Base-by-base conservation (phyloP, 768 basidiomycete species). In the Solioccasus polychromus region DNA sequence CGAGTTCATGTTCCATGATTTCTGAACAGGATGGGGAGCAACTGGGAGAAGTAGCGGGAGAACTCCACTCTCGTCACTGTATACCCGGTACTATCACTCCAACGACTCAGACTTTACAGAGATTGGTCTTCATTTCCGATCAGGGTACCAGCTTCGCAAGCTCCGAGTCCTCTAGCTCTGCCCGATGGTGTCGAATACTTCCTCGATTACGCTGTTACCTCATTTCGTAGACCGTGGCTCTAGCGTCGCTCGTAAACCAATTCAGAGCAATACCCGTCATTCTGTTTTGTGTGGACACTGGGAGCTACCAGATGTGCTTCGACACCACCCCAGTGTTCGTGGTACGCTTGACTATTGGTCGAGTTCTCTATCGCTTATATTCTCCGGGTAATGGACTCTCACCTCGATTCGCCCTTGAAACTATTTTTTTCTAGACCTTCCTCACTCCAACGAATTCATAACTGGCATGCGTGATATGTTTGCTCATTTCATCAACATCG, bases 101-200 rank as follows among this genome's bases (percentile, higher is more conserved):
- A n/a, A n/a, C n/a, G n/a, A n/a, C n/a, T n/a, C n/a, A n/a, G n/a
- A n/a, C n/a, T n/a, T n/a, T n/a, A n/a, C n/a, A n/a, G n/a, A n/a
- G n/a, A n/a, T n/a, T n/a, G n/a, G n/a, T n/a, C n/a, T n/a, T n/a
- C n/a, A n/a, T n/a, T n/a, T n/a, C n/a, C n/a, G n/a, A n/a, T n/a
- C n/a, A n/a, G 89, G 91, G 93, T 43, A 92, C 94, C 59, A 76
- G 90, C 17, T 91, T 96, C 51, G 68, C 95, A 40, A 80, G 82
- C 10, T 8, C 6, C 3, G 35, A 22, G 15, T 22, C 34, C n/a
- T 17, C 26, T 14, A 29, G 28, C 19, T 15, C 18, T 25, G 10
- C 19, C 25, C 4, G 34, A 15, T n/a, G n/a, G n/a, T n/a, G n/a
- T n/a, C n/a, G 9, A 14, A 26, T 17, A 29, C 24, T n/a, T 9